These are phyloP conservation scores for Microbotryum lychnidis-dioicae DNA, from an alignment of 1,284 basidiomycete genomes.

Conservation along the genomic window DNA sequence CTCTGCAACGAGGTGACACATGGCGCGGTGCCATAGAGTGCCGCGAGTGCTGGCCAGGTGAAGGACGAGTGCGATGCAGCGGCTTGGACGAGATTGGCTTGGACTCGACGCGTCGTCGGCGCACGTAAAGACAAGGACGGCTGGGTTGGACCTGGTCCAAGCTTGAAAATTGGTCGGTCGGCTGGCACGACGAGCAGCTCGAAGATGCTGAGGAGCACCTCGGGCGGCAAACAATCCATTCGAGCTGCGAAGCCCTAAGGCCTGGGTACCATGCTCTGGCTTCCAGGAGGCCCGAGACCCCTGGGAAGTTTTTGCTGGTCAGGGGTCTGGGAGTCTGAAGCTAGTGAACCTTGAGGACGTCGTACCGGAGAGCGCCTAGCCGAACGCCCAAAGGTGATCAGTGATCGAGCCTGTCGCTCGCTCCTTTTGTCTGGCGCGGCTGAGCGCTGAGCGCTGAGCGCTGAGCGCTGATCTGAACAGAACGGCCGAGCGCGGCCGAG, in stretches of 20 bases:
- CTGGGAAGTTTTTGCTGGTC: not conserved
- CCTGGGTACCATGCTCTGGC: not conserved
- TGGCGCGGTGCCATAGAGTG: not conserved
- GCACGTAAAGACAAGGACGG: not conserved
- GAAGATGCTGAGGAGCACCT: constrained; percentile 14
- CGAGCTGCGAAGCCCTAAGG: not conserved
- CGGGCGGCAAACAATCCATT: constrained; percentile 7
- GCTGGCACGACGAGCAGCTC: not conserved
- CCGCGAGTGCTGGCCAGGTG: constrained; percentile 1
- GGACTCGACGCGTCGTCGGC: not conserved
- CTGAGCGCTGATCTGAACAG: too few species aligned
- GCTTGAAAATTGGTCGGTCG: not conserved
- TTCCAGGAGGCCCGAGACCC: not conserved
- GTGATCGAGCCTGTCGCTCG: too few species aligned
- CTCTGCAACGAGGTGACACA: not conserved
- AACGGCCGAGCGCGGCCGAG: too few species aligned
- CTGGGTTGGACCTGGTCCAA: too few species aligned
- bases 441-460: too few species aligned
- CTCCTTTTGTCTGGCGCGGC: too few species aligned
- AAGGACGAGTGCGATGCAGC: constrained; percentile 7
- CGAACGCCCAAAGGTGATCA: too few species aligned
- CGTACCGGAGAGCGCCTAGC: too few species aligned
- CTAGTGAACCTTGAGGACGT: too few species aligned
- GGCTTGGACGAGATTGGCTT: not conserved
- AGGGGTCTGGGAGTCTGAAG: too few species aligned